Evolutionary conservation across 176 grass and related monocot genomes (phyloP), one percentile per base, ranked within the genome.

Genomic region (Eleusine coracana): DNA sequence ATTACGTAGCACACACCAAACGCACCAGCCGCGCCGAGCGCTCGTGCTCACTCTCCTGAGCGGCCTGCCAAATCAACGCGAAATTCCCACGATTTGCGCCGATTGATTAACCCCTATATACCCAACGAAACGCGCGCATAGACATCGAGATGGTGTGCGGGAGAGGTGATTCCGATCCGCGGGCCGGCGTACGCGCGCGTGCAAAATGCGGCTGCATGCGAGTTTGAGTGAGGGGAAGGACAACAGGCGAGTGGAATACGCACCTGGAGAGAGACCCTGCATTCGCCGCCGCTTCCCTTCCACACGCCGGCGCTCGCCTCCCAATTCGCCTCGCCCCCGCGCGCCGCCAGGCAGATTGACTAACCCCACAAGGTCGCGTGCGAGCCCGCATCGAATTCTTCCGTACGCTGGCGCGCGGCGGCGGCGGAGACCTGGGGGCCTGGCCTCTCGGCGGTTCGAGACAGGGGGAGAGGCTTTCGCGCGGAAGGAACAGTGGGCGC

Each of bases 181-280:
- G 17, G 4, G 38, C 20, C 16, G 7, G 18, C 64, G 27, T 14
- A 39, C 4, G 3, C n/a, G 18, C n/a, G 68, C 40, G 5, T 11
- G 39, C 10, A 34, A 7, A 61, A 25, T 27, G 54, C 13, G 12
- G 5, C 5, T 38, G 48, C 71, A 42, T 66, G 62, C 50, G 63
- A 21, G 23, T 34, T 29, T 34, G 14, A 37, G 75, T 49, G 15
- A n/a, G 55, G 0, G 21, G 3, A 77, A 20, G 77, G 23, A 38
- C 66, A 79, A 4, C 5, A 13, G 20, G 46, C 27, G 45, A 34
- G 44, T 23, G 44, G 64, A 55, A 60, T 28, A 48, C 55, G 36
- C 31, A 89, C 78, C 82, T 85, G 54, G 50, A 61, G 51, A 46
- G 51, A 55, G 61, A 21, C 41, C 40, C 42, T 1, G 14, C 41